These are phyloP conservation scores for Dictyostelium capitatum DNA, from an alignment of 78 protist species.

Conservation along the genomic window DNA sequence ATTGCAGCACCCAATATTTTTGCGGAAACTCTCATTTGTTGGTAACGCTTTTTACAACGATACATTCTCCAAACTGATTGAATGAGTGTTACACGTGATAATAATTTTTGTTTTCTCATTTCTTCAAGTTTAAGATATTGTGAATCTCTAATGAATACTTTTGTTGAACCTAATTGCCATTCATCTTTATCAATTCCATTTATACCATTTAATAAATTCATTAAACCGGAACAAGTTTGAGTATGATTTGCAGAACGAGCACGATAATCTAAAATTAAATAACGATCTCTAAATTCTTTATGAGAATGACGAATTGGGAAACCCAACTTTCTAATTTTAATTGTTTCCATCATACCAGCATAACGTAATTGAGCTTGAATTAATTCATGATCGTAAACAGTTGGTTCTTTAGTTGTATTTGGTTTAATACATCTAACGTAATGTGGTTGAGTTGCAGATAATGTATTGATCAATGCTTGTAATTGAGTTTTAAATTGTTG, in stretches of 20 bases:
- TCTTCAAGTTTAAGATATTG: constrained; percentile 52
- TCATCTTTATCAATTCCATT: constrained; percentile 30
- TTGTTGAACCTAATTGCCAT: constrained; percentile 75
- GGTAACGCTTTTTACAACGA: constrained; percentile 36
- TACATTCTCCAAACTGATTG: constrained; percentile 63
- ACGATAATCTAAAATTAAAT: constrained; percentile 38
- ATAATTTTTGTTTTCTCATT: constrained; percentile 35
- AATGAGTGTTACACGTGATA: constrained; percentile 33
- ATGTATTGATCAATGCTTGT: constrained; percentile 70
- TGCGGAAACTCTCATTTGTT: not conserved
- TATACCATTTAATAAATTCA: not conserved
- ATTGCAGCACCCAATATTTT: constrained; percentile 28
- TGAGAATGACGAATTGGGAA: constrained; percentile 88
- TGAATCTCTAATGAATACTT: constrained; percentile 80
- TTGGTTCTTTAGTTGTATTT: constrained; percentile 79
- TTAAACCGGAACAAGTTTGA: constrained; percentile 17
- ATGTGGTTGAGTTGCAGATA: constrained; percentile 90
- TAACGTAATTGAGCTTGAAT: constrained; percentile 91
- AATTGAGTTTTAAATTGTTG: constrained; percentile 82
- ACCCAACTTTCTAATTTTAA: constrained; percentile 92
- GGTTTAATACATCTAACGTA: constrained; percentile 97
- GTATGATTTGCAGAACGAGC: constrained; percentile 37
- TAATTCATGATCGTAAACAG: constrained; percentile 38
- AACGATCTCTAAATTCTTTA: constrained; percentile 85
- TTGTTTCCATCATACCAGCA: constrained; percentile 91